A percentile compares a stretch with the other conserved stretches of the same genome.
Conservation (phyloP, 305 asterid genomes). For the Withania somnifera region DNA sequence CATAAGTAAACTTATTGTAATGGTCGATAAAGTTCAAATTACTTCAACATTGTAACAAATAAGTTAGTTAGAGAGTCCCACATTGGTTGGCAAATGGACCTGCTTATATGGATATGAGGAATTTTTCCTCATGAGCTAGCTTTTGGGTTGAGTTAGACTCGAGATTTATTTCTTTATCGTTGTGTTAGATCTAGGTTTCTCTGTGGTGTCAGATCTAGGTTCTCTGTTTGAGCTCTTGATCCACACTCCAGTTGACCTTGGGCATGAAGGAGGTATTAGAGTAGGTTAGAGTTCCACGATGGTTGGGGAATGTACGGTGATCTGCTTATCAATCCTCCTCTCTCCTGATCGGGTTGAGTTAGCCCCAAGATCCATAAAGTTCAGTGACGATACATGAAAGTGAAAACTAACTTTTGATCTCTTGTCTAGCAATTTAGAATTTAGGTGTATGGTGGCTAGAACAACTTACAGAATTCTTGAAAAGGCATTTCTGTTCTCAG, state of each 20-base stretch:
- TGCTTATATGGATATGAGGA: background rate
- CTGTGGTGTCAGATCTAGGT: background rate
- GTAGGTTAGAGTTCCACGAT: background rate
- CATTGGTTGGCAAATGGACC: background rate
- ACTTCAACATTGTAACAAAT: background rate
- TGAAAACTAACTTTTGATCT: background rate
- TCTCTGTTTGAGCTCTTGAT: background rate
- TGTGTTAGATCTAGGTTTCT: background rate
- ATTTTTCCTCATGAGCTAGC: background rate
- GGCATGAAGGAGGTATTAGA: background rate
- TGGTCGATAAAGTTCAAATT: background rate
- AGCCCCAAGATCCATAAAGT: background rate
- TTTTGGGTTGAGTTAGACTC: background rate
- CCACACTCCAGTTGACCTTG: background rate
- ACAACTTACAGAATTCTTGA: conserved; percentile 59
- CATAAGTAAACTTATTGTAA: background rate
- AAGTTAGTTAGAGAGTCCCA: background rate
- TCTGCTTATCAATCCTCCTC: background rate
- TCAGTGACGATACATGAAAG: background rate
- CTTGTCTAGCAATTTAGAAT: background rate
- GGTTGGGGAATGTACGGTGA: background rate
- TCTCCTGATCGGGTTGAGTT: background rate
- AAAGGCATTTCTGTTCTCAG: conserved; percentile 67
- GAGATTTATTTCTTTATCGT: too few relatives aligned
- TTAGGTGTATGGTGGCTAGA: background rate